Evolutionary conservation across 257 asterid species (phyloP), one percentile per base, ranked within the genome.

Genomic region (Nicotiana knightiana): DNA sequence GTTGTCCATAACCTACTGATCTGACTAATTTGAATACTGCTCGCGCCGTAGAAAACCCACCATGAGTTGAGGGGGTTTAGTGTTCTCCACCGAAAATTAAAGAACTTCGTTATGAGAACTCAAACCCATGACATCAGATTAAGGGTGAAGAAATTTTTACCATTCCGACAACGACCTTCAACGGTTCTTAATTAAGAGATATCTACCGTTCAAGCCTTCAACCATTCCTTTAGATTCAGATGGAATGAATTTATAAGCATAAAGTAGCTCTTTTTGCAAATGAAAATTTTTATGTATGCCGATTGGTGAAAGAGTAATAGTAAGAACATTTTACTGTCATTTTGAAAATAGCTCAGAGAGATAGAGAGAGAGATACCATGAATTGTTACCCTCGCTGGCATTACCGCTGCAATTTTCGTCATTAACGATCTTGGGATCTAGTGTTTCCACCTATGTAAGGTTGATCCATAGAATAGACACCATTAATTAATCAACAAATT

Each of bases 371-470:
- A 35, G 57, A 79, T 92, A 92, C 97, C 96, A 94, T 81, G 97
- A 88, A 89, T 94, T 90, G 83, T 64, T 86, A 58, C 88, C 92
- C 67, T 92, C 94, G 76, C 84, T 88, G 21, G 84, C 80, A 86
- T 88, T 89, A 53, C 82, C 91, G 86, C 88, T 71, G 90, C 91
- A 87, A 81, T 88, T 89, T 77, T 91, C 97, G 58, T 90, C 95
- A 90, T 82, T 81, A 16, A 81, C 88, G 58, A 46, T 71, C 85
- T 89, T 93, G 7, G 90, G 90, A 92, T 94, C 95, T 86, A 91
- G 43, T 18, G 85, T 83, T 77, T 89, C 92, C 12, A 88, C 94
- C 98, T 93, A 80, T 18, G 55, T 48, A 46, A 26, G 13, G 21
- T 13, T 65, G 71, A 65, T 65, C 46, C 71, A 66, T 32, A 15